Percentiles rank a stretch among this genome's conserved stretches.
Evolutionary conservation across 192 early-diverging fungal species (phyloP).

Genomic region (Umbelopsis isabellina): DNA sequence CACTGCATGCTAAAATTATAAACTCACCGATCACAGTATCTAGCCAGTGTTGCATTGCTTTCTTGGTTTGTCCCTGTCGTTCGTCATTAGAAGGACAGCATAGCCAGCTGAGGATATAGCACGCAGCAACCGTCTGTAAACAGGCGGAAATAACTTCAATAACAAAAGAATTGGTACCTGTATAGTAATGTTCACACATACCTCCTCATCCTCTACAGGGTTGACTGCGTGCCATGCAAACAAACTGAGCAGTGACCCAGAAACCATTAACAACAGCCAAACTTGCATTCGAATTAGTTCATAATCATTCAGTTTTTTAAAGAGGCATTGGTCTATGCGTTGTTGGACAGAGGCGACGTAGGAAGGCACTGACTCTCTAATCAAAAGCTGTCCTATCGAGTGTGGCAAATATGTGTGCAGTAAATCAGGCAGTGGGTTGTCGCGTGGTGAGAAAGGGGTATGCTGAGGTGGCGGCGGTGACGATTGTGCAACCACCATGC

Average conservation of each 20-base stretch:
- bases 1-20: no score
- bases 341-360: no score
- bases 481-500: neutral
- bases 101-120: constrained; percentile 4
- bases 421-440: neutral
- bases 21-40: neutral
- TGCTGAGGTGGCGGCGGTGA: neutral
- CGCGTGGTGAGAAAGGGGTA: neutral
- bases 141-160: neutral
- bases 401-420: no score
- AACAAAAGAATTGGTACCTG: no score
- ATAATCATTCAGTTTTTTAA: no score
- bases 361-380: no score
- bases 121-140: neutral
- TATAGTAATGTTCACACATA: no score
- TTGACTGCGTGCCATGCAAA: neutral
- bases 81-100: constrained; percentile 23
- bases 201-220: neutral
- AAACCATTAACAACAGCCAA: no score
- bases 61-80: neutral
- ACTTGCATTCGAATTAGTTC: no score
- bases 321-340: no score
- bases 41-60: neutral
- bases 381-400: no score
- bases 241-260: no score